These are phyloP conservation scores for Solanum pimpinellifolium DNA, from an alignment of 257 asterid species.

Conservation along the genomic window DNA sequence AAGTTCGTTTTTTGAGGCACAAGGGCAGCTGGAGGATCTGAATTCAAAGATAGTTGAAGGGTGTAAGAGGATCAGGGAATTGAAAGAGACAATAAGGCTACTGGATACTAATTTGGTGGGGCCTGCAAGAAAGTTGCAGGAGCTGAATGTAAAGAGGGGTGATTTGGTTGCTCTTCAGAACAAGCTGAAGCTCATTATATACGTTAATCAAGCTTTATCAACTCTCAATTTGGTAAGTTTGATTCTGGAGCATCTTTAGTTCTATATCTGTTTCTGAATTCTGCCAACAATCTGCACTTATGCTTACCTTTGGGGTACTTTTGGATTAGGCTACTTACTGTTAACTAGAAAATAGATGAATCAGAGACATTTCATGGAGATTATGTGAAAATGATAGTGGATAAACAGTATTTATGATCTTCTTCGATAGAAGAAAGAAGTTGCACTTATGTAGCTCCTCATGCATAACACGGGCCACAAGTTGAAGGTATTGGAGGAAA, in stretches of 20 bases:
- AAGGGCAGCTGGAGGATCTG: conserved; percentile 85
- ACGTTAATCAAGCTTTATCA: conserved; percentile 91
- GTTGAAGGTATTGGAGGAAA: neutral
- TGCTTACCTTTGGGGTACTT: neutral
- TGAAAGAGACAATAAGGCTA: conserved; percentile 83
- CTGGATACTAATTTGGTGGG: conserved; percentile 77
- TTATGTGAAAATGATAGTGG: neutral
- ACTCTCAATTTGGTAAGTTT: conserved; percentile 72
- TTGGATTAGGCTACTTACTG: neutral
- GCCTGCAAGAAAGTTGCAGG: conserved; percentile 79
- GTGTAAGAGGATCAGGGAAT: conserved; percentile 69
- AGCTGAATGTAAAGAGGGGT: conserved; percentile 50
- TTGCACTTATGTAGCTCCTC: neutral
- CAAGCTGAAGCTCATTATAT: conserved; percentile 77
- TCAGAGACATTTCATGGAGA: neutral
- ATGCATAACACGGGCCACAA: neutral
- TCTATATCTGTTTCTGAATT: neutral
- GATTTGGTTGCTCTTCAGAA: conserved; percentile 69
- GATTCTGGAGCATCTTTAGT: neutral
- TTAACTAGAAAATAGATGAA: neutral
- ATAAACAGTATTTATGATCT: neutral
- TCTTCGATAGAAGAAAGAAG: neutral
- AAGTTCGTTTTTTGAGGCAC: conserved; percentile 89
- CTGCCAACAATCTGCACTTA: neutral
- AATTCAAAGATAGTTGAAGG: conserved; percentile 72